These are phyloP conservation scores for Russula compacta DNA, from an alignment of 768 basidiomycete genomes.

Conservation along the genomic window DNA sequence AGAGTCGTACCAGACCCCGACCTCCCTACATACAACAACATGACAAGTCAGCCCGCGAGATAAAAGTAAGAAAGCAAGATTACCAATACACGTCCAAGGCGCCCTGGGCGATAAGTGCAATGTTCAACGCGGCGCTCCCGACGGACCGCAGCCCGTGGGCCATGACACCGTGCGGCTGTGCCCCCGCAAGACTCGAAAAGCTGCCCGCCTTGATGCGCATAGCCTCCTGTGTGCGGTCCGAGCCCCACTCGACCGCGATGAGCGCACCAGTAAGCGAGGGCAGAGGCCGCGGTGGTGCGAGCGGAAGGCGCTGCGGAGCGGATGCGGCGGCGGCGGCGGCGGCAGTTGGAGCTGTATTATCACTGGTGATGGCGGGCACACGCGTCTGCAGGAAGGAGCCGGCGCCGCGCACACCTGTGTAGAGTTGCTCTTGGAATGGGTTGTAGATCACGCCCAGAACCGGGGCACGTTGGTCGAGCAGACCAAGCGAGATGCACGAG, in stretches of 20 bases:
- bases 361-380: conserved; percentile 12
- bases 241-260: conserved; percentile 85
- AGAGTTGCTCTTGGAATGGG: conserved; percentile 1
- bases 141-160: conserved; percentile 74
- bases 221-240: conserved; percentile 50
- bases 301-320: conserved; percentile 49
- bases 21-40: conserved; percentile 46
- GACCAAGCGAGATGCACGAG: conserved; percentile 83
- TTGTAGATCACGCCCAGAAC: conserved; percentile 28
- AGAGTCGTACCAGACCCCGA: conserved; percentile 54
- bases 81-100: conserved; percentile 84
- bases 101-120: conserved; percentile 79
- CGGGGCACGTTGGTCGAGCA: conserved; percentile 73
- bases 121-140: conserved; percentile 81
- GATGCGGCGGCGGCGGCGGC: not conserved
- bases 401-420: conserved; percentile 40
- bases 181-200: conserved; percentile 67
- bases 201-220: conserved; percentile 54
- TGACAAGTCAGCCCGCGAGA: not conserved
- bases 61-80: not conserved
- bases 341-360: not conserved
- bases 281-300: conserved; percentile 47
- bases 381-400: conserved; percentile 57
- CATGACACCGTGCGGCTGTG: conserved; percentile 64
- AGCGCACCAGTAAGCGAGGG: conserved; percentile 62